phyloP scores from a whole-genome alignment of 768 basidiomycete genomes.

The Boletus patriciae region DNA sequence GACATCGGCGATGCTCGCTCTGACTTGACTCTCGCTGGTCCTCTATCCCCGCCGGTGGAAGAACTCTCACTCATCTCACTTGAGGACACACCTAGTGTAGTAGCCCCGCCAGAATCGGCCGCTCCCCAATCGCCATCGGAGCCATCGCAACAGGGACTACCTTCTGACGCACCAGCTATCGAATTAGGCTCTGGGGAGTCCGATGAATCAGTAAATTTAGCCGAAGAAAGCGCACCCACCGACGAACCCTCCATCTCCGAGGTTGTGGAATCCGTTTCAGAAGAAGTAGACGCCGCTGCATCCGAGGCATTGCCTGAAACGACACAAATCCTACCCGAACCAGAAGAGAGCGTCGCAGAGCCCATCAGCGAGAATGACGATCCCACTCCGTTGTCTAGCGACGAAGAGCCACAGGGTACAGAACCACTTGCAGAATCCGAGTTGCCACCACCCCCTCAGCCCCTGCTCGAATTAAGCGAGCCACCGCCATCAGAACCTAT shows the following conservation, averaged over 20 bases:
- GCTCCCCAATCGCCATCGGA: not conserved
- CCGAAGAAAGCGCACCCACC: not conserved
- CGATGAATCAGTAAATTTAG: not conserved
- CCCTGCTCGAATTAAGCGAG: slow-evolving; percentile 28
- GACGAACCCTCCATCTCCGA: slow-evolving; percentile 6
- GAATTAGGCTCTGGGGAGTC: slow-evolving; percentile 15
- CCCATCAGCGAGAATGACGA: slow-evolving; percentile 10
- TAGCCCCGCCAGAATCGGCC: not conserved
- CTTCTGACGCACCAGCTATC: not conserved
- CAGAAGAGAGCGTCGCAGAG: slow-evolving; percentile 3
- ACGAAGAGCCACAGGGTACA: not conserved
- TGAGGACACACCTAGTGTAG: slow-evolving; percentile 12
- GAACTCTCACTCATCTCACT: slow-evolving; percentile 28
- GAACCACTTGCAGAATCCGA: slow-evolving; percentile 12
- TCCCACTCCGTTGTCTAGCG: not conserved
- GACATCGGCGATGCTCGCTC: slow-evolving; percentile 24
- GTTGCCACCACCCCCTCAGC: slow-evolving; percentile 1
- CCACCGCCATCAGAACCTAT: slow-evolving; percentile 34
- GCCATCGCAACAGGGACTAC: not conserved
- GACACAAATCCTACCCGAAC: not conserved
- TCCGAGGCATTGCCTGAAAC: slow-evolving; percentile 8
- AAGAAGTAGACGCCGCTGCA: slow-evolving; percentile 2
- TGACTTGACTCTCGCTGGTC: slow-evolving; percentile 16
- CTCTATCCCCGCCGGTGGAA: slow-evolving; percentile 32
- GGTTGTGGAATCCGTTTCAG: slow-evolving; percentile 5